Evolutionary conservation across 2,329 filamentous ascomycete species (phyloP).

Genomic region (Fusarium sarcochroum): DNA sequence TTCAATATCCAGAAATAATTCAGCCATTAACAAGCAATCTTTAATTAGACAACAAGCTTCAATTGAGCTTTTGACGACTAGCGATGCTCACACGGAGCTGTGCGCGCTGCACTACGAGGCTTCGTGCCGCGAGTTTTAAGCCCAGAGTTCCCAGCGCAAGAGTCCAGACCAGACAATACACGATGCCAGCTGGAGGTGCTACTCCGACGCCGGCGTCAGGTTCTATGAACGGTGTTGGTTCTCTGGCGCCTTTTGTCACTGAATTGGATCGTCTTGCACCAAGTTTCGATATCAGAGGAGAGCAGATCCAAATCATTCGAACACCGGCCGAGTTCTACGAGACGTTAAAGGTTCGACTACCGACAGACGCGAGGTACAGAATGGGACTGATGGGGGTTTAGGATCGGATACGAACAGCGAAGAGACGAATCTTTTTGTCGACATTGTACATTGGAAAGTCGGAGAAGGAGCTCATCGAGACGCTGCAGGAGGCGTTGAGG

Average conservation of each 20-base stretch:
- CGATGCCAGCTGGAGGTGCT: slow-evolving; percentile 52
- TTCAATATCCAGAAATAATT: slow-evolving; percentile 39
- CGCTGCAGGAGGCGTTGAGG: slow-evolving; percentile 80
- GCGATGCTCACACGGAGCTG: slow-evolving; percentile 56
- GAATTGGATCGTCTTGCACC: slow-evolving; percentile 92
- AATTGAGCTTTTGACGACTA: slow-evolving; percentile 10
- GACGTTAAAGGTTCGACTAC: slow-evolving; percentile 79
- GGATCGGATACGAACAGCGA: slow-evolving; percentile 85
- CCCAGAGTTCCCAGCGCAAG: slow-evolving; percentile 49
- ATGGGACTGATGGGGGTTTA: slow-evolving; percentile 54
- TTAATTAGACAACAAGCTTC: slow-evolving; percentile 7
- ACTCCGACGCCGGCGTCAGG: slow-evolving; percentile 49
- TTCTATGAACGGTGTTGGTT: slow-evolving; percentile 50
- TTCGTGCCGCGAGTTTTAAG: slow-evolving; percentile 43
- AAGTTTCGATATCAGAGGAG: slow-evolving; percentile 87
- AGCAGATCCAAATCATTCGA: slow-evolving; percentile 83
- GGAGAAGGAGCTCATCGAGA: slow-evolving; percentile 88
- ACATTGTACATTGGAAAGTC: slow-evolving; percentile 97
- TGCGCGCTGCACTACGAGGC: slow-evolving; percentile 50
- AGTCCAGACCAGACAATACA: slow-evolving; percentile 59
- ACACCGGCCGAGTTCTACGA: slow-evolving; percentile 92
- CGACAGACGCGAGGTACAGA: background rate
- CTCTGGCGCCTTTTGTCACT: slow-evolving; percentile 68
- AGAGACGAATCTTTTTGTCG: slow-evolving; percentile 88
- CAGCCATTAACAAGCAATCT: slow-evolving; percentile 34